Conservation (phyloP, 768 basidiomycete species). For the Podaxis sp. region DNA sequence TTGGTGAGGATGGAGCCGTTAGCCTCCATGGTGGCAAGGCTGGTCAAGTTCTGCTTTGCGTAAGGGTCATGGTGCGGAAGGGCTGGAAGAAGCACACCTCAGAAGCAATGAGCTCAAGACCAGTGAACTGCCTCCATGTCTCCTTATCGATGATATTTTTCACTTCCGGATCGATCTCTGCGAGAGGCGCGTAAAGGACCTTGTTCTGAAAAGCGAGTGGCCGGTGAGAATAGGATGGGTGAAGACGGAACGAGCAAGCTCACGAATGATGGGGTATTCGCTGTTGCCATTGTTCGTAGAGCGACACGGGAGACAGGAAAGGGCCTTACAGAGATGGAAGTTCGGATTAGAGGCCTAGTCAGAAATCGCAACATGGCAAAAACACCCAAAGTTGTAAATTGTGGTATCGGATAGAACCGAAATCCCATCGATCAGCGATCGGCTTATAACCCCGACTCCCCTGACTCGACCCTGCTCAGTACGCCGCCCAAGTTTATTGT, state of each 20-base stretch:
- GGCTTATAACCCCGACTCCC: slow-evolving; percentile 13
- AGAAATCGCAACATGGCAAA: slow-evolving; percentile 40
- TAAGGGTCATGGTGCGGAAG: slow-evolving; percentile 2
- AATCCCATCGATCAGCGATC: slow-evolving; percentile 16
- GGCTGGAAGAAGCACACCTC: slow-evolving; percentile 58
- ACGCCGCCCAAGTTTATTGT: neutral
- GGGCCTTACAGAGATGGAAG: slow-evolving; percentile 31
- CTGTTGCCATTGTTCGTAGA: slow-evolving; percentile 58
- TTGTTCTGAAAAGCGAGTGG: slow-evolving; percentile 67
- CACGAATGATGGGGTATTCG: slow-evolving; percentile 62
- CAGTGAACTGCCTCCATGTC: slow-evolving; percentile 97
- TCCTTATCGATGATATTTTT: slow-evolving; percentile 98
- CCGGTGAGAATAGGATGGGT: neutral
- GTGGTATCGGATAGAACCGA: slow-evolving; percentile 30
- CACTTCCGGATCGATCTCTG: slow-evolving; percentile 92
- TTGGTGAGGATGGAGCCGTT: slow-evolving; percentile 98
- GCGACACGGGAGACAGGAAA: slow-evolving; percentile 24
- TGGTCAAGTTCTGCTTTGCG: slow-evolving; percentile 82
- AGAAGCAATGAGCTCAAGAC: slow-evolving; percentile 97
- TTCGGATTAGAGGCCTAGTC: slow-evolving; percentile 32
- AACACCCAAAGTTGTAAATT: slow-evolving; percentile 21
- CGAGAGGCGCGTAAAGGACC: slow-evolving; percentile 81
- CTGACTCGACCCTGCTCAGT: neutral
- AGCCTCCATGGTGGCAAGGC: slow-evolving; percentile 93
- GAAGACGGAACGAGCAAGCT: slow-evolving; percentile 24